Percentiles rank a stretch among this genome's conserved stretches.
These are phyloP conservation scores for Ophiostoma pallidulum DNA, from an alignment of 2,329 filamentous ascomycete species.

Conservation along the genomic window DNA sequence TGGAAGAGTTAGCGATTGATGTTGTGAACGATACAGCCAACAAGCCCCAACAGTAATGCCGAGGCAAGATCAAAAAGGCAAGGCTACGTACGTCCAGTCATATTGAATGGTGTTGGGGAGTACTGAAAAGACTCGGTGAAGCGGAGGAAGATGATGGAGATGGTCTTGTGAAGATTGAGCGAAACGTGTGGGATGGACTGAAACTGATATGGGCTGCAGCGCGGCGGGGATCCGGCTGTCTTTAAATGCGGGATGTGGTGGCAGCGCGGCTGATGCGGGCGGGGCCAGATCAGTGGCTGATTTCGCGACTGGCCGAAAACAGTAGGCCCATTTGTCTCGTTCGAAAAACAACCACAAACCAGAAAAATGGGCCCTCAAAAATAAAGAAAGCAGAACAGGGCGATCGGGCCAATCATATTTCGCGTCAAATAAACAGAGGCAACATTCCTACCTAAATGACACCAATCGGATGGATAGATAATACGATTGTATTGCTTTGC, in stretches of 20 bases:
- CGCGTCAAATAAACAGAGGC: conserved; percentile 10
- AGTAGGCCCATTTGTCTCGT: neutral
- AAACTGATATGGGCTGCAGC: conserved; percentile 4
- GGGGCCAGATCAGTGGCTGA: conserved; percentile 18
- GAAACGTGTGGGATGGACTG: neutral
- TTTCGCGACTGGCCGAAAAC: conserved; percentile 9
- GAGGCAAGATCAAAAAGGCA: neutral
- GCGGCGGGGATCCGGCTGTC: conserved; percentile 10
- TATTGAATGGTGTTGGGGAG: conserved; percentile 10
- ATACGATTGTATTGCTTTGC: no score
- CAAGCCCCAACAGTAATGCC: no score
- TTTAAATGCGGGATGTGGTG: conserved; percentile 18
- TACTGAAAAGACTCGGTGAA: conserved; percentile 15
- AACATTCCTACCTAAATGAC: no score
- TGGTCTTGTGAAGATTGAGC: neutral
- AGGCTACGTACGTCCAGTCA: conserved; percentile 21
- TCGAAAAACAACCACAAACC: neutral
- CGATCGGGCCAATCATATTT: conserved; percentile 14
- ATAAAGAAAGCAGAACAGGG: neutral
- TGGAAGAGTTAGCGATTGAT: conserved; percentile 36
- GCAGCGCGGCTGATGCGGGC: conserved; percentile 12
- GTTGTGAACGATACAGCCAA: no score
- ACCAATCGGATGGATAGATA: no score
- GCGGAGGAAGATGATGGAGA: neutral
- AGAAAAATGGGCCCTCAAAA: neutral